These are phyloP conservation scores for Heritiera littoralis DNA, from an alignment of 345 rosid genomes.

Conservation along the genomic window DNA sequence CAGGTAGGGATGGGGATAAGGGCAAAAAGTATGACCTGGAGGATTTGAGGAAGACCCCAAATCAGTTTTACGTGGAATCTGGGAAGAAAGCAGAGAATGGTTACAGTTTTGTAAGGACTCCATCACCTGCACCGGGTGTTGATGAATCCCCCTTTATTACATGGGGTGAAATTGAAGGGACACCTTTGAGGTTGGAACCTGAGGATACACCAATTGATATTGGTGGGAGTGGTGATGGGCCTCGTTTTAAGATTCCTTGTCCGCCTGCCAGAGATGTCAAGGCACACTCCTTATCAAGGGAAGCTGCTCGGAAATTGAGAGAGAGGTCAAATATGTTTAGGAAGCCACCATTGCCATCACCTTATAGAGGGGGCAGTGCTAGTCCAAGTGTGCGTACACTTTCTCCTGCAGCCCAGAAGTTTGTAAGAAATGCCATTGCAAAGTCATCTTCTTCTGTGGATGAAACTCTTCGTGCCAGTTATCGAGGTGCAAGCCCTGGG, in stretches of 20 bases:
- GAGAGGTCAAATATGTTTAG: constrained; percentile 81
- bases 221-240: constrained; percentile 84
- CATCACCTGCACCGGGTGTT: constrained; percentile 92
- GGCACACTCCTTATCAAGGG: constrained; percentile 87
- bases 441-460: constrained; percentile 83
- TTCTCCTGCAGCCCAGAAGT: constrained; percentile 98
- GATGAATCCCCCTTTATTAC: constrained; percentile 93
- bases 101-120: constrained; percentile 84
- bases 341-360: constrained; percentile 91
- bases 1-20: constrained; percentile 69
- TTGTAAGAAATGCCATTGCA: constrained; percentile 80
- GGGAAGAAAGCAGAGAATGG: constrained; percentile 82
- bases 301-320: constrained; percentile 78
- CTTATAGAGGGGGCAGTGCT: constrained; percentile 91
- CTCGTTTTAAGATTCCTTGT: constrained; percentile 73
- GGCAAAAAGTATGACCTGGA: constrained; percentile 84
- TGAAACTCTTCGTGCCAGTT: constrained; percentile 93
- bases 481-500: constrained; percentile 81
- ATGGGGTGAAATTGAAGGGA: constrained; percentile 99
- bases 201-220: constrained; percentile 93
- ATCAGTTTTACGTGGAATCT: constrained; percentile 69
- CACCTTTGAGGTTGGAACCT: constrained; percentile 79
- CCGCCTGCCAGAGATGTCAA: constrained; percentile 82
- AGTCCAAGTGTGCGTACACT: constrained; percentile 77
- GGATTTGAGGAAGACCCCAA: constrained; percentile 85